These are phyloP conservation scores for Ophiostoma sp. DNA, from an alignment of 2,329 filamentous ascomycete species.

Conservation along the genomic window DNA sequence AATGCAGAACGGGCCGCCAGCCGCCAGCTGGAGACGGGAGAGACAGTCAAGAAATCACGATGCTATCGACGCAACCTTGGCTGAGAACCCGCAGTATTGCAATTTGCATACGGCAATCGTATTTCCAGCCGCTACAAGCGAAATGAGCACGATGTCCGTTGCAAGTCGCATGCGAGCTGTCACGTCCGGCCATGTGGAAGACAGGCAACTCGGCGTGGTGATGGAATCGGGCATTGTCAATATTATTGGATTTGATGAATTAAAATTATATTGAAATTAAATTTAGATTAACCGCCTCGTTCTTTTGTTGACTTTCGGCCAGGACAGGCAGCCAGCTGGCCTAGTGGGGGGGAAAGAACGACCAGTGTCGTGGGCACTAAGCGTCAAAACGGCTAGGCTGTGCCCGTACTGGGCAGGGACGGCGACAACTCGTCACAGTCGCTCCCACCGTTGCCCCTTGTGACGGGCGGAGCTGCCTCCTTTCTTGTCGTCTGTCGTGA, in stretches of 20 bases:
- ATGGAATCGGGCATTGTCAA: too few species aligned
- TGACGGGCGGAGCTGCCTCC: slow-evolving; percentile 18
- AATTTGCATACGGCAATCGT: slow-evolving; percentile 3
- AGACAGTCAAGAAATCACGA: background rate
- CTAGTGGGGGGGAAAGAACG: slow-evolving; percentile 20
- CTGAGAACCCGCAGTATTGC: background rate
- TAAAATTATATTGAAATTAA: background rate
- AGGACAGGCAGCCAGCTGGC: slow-evolving; percentile 24
- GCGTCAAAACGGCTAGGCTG: slow-evolving; percentile 21
- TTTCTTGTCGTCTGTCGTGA: background rate
- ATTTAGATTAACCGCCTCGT: background rate
- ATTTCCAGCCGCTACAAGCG: background rate
- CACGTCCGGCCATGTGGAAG: too few species aligned
- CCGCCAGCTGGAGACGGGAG: background rate
- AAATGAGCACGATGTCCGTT: too few species aligned
- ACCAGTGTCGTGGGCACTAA: slow-evolving; percentile 18
- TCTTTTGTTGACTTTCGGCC: slow-evolving; percentile 25
- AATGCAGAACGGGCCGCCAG: slow-evolving; percentile 13
- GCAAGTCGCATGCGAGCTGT: too few species aligned
- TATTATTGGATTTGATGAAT: background rate
- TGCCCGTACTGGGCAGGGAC: slow-evolving; percentile 5
- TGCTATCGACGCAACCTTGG: background rate
- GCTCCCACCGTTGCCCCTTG: slow-evolving; percentile 25
- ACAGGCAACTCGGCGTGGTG: too few species aligned
- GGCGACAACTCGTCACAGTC: slow-evolving; percentile 14